Conservation (phyloP, 371 early-diverging fungal species). For the Mortierella sp. region DNA sequence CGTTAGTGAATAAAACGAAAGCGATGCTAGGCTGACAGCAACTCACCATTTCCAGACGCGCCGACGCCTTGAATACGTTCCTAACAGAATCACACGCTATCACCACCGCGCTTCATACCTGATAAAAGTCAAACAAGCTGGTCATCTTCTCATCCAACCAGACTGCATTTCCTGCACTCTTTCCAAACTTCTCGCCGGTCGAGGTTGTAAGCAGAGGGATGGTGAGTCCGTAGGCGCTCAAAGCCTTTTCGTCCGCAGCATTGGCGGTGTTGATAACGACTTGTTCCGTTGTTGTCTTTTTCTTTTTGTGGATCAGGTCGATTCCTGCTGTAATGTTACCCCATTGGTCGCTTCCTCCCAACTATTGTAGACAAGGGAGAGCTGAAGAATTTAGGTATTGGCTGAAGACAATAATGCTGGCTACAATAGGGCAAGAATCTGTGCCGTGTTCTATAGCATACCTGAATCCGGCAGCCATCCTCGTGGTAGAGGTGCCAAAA, state of each 20-base stretch:
- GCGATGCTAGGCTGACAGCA: background rate
- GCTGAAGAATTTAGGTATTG: background rate
- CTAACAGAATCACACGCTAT: background rate
- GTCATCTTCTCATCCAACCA: slow-evolving; percentile 91
- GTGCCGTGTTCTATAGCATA: slow-evolving; percentile 22
- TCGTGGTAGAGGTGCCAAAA: slow-evolving; percentile 86
- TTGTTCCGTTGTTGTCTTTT: slow-evolving; percentile 36
- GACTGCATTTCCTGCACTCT: slow-evolving; percentile 95
- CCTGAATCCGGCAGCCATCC: slow-evolving; percentile 80
- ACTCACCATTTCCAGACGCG: background rate
- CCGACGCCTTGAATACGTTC: no score
- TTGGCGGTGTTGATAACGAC: slow-evolving; percentile 35
- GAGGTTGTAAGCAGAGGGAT: slow-evolving; percentile 91
- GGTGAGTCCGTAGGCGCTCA: slow-evolving; percentile 85
- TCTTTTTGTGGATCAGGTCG: slow-evolving; percentile 85
- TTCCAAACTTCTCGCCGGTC: slow-evolving; percentile 96
- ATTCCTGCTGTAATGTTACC: slow-evolving; percentile 97
- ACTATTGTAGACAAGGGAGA: slow-evolving; percentile 50
- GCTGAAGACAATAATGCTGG: background rate
- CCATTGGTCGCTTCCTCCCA: slow-evolving; percentile 99
- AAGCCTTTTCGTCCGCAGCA: slow-evolving; percentile 6
- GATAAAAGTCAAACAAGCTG: slow-evolving; percentile 92
- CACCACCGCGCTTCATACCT: slow-evolving; percentile 63
- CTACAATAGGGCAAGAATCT: background rate
- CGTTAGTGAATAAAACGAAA: background rate